Percentiles rank a stretch among this genome's conserved stretches.
These are phyloP conservation scores for Pistacia atlantica DNA, from an alignment of 345 rosid species.

Conservation along the genomic window DNA sequence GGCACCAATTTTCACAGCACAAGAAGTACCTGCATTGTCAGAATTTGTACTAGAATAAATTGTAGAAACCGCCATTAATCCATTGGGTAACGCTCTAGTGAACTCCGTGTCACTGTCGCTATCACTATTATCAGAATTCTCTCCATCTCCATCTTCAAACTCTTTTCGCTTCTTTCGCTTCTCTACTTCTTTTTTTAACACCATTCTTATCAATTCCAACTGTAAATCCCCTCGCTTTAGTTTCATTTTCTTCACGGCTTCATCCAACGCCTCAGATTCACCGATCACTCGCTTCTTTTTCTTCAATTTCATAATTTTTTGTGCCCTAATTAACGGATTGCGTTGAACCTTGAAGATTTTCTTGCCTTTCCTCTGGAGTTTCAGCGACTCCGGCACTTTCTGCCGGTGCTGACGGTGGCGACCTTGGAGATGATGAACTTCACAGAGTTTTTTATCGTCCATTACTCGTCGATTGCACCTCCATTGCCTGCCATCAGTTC, in stretches of 20 bases:
- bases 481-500: constrained; percentile 96
- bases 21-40: constrained; percentile 53
- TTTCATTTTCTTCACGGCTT: constrained; percentile 59
- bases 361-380: constrained; percentile 47
- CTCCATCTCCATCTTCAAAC: constrained; percentile 28
- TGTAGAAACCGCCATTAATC: constrained; percentile 82
- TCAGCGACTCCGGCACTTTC: constrained; percentile 68
- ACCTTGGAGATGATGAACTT: constrained; percentile 72
- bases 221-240: constrained; percentile 67
- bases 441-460: constrained; percentile 85
- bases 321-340: constrained; percentile 55
- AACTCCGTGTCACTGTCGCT: constrained; percentile 60
- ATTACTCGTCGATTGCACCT: constrained; percentile 78
- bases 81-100: constrained; percentile 82
- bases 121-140: constrained; percentile 21
- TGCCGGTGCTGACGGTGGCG: constrained; percentile 52
- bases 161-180: constrained; percentile 50
- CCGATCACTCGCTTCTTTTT: constrained; percentile 33
- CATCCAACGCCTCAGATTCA: constrained; percentile 50
- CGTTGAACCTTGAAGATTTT: constrained; percentile 19
- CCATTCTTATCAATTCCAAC: constrained; percentile 82
- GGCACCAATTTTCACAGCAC: constrained; percentile 68
- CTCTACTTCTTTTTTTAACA: constrained; percentile 74
- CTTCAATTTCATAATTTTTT: constrained; percentile 34
- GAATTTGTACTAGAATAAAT: constrained; percentile 42